phyloP scores from a whole-genome alignment of 129 eudicot genomes.

The Flaveria brownii region DNA sequence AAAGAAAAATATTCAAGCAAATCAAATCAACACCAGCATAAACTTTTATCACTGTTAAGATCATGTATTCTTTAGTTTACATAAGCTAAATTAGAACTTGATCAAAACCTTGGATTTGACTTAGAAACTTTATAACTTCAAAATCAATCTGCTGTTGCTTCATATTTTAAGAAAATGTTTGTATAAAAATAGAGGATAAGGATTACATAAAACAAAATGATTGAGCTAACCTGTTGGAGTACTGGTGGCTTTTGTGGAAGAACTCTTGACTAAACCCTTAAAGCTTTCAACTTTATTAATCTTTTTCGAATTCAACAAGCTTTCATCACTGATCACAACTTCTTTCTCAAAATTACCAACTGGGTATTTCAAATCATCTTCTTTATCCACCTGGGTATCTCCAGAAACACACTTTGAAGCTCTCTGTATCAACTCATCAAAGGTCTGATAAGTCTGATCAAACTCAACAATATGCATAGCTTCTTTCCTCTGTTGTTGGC shows the following conservation, averaged over 20 bases:
- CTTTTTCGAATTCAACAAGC: conserved; percentile 30
- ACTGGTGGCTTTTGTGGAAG: conserved; percentile 33
- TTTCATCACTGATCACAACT: conserved; percentile 40
- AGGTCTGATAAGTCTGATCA: conserved; percentile 51
- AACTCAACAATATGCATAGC: conserved; percentile 58
- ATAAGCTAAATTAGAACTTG: not conserved
- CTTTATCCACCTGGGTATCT: conserved; percentile 38
- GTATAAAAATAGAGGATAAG: not conserved
- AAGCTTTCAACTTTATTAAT: conserved; percentile 37
- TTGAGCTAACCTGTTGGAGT: conserved; percentile 51
- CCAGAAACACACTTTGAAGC: conserved; percentile 70
- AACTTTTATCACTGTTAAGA: not conserved
- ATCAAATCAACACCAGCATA: not conserved
- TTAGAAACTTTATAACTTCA: conserved; percentile 4
- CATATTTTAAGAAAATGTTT: not conserved
- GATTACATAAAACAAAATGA: conserved; percentile 1
- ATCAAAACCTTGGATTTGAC: conserved; percentile 6
- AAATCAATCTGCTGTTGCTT: conserved; percentile 9
- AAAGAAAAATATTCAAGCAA: not conserved
- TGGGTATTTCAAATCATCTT: conserved; percentile 33
- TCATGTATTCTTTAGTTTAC: conserved; percentile 6
- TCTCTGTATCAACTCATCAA: conserved; percentile 62
- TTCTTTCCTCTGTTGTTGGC: conserved; percentile 71
- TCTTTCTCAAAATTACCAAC: conserved; percentile 32
- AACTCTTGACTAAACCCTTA: conserved; percentile 39